A percentile compares a stretch with the other conserved stretches of the same genome.
Evolutionary conservation across 306 rosid genomes (phyloP).

Genomic region (Vicia villosa): DNA sequence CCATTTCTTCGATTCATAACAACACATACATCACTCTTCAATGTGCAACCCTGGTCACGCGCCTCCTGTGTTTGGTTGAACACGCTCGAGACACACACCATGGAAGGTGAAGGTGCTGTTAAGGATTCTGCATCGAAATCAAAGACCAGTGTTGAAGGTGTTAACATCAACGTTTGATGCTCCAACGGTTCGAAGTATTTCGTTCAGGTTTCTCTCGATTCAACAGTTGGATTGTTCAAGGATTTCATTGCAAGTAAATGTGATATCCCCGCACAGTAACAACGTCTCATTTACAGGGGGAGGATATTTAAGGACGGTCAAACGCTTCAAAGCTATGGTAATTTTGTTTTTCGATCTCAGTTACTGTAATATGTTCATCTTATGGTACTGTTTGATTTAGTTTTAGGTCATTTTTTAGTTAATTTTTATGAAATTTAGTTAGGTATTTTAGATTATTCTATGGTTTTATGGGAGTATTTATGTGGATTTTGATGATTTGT

Average conservation of each 20-base stretch:
- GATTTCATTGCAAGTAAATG: conserved; percentile 54
- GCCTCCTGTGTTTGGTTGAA: conserved; percentile 15
- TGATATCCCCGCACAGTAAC: conserved; percentile 69
- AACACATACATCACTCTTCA: not conserved
- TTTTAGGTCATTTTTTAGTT: not conserved
- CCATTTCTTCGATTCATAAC: not conserved
- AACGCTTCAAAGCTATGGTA: conserved; percentile 78
- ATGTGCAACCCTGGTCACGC: conserved; percentile 24
- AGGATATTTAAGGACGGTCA: conserved; percentile 85
- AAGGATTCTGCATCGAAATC: conserved; percentile 41
- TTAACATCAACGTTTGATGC: conserved; percentile 63
- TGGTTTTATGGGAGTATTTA: not conserved
- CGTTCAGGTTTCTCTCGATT: conserved; percentile 55
- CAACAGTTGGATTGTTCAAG: conserved; percentile 64
- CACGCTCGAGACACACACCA: not conserved
- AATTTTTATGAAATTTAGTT: conserved; percentile 9
- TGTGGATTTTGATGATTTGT: conserved; percentile 8
- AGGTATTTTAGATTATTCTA: not conserved
- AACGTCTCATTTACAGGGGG: conserved; percentile 85
- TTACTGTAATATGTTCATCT: not conserved
- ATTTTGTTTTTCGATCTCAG: conserved; percentile 37
- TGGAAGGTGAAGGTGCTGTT: conserved; percentile 59
- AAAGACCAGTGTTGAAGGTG: conserved; percentile 36
- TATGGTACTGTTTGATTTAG: conserved; percentile 13
- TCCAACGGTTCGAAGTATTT: conserved; percentile 75